A percentile compares a stretch with the other conserved stretches of the same genome.
These are phyloP conservation scores for Aspergillus bridgeri DNA, from an alignment of 495 filamentous ascomycete genomes.

Conservation along the genomic window DNA sequence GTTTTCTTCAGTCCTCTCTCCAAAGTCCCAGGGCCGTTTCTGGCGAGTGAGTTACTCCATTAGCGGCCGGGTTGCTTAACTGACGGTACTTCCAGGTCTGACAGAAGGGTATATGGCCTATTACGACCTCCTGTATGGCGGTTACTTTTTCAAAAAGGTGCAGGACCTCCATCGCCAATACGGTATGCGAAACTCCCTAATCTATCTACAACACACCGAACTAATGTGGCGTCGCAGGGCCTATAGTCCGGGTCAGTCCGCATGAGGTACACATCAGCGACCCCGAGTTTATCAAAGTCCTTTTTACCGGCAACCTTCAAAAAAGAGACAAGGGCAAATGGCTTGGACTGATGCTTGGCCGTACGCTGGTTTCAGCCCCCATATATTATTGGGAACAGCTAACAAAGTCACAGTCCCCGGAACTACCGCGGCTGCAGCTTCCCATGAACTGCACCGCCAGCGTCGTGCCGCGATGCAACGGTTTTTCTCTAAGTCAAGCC, in stretches of 20 bases:
- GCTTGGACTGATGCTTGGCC: not conserved
- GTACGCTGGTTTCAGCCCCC: not conserved
- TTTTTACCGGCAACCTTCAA: not conserved
- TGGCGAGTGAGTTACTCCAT: not conserved
- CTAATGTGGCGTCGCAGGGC: not conserved
- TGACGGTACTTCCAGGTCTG: not conserved
- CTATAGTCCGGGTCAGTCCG: not conserved
- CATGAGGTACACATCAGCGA: not conserved
- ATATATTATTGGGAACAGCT: not conserved
- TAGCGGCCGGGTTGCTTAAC: not conserved
- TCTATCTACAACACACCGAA: not conserved
- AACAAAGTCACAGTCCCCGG: not conserved
- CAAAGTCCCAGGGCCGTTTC: not conserved
- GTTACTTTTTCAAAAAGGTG: not conserved
- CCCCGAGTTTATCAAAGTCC: not conserved
- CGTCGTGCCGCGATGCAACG: not conserved
- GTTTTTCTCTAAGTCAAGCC: not conserved
- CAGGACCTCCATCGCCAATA: not conserved
- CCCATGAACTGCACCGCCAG: not conserved
- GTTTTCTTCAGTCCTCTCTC: not conserved
- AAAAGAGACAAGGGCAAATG: not conserved
- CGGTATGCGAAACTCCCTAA: not conserved
- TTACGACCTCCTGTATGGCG: not conserved
- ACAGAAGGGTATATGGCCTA: not conserved
- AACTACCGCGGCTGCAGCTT: not conserved